Conservation (phyloP, 2,329 filamentous ascomycete genomes). For the Epichloe coenophiala region DNA sequence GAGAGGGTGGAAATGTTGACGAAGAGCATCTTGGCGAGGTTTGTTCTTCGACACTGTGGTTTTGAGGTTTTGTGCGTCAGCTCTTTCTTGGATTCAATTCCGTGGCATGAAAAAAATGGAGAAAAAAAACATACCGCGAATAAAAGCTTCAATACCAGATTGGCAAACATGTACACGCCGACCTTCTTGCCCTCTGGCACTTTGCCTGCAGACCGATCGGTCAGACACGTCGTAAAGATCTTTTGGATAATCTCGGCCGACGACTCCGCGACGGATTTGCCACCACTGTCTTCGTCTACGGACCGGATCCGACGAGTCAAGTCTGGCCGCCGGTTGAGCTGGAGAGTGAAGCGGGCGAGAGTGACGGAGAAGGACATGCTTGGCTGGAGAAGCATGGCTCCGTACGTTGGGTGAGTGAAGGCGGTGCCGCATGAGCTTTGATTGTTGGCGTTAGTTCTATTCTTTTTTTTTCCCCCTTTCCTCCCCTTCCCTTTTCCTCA, state of each 20-base stretch:
- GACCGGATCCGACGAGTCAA: slow-evolving; percentile 54
- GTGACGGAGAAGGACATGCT: slow-evolving; percentile 71
- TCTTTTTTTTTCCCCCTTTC: neutral
- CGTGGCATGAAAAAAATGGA: neutral
- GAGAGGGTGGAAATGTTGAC: slow-evolving; percentile 75
- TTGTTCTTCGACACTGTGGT: slow-evolving; percentile 61
- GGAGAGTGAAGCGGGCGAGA: slow-evolving; percentile 71
- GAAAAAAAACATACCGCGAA: slow-evolving; percentile 48
- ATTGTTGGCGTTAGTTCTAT: neutral
- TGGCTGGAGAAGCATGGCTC: slow-evolving; percentile 69
- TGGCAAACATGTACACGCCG: slow-evolving; percentile 85
- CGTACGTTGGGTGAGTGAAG: slow-evolving; percentile 65
- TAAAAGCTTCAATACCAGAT: slow-evolving; percentile 75
- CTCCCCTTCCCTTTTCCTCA: no score
- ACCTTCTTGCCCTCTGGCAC: slow-evolving; percentile 72
- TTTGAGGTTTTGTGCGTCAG: neutral
- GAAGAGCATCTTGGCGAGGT: slow-evolving; percentile 78
- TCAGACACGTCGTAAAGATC: slow-evolving; percentile 81
- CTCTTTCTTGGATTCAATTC: no score
- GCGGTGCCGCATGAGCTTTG: slow-evolving; percentile 68
- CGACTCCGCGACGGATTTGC: slow-evolving; percentile 70
- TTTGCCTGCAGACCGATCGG: slow-evolving; percentile 57
- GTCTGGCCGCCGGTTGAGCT: slow-evolving; percentile 67
- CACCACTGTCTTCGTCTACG: slow-evolving; percentile 47
- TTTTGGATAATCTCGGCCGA: slow-evolving; percentile 83